phyloP scores from a whole-genome alignment of 2,329 filamentous ascomycete genomes.

The Fusarium keratoplasticum region DNA sequence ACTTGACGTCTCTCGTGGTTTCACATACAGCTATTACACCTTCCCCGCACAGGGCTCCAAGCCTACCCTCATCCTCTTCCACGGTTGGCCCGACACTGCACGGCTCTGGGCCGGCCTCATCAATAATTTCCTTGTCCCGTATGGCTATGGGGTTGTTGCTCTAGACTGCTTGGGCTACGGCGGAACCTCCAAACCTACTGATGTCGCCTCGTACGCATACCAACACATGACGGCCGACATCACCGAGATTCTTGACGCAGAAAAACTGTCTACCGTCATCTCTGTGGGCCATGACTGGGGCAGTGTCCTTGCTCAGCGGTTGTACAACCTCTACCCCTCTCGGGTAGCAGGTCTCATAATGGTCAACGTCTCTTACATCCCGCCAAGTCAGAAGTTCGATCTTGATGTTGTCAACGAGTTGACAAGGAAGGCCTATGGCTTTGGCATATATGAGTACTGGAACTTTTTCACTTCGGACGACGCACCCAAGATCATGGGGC shows the following conservation, averaged over 20 bases:
- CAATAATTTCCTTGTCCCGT: conserved; percentile 51
- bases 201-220: conserved; percentile 51
- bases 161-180: conserved; percentile 55
- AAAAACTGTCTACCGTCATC: conserved; percentile 51
- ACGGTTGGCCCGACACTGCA: conserved; percentile 63
- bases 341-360: conserved; percentile 56
- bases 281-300: conserved; percentile 65
- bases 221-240: conserved; percentile 52
- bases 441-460: conserved; percentile 57
- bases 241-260: conserved; percentile 54
- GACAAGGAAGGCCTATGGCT: conserved; percentile 50
- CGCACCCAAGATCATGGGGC: conserved; percentile 51
- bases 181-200: conserved; percentile 54
- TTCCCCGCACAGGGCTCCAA: conserved; percentile 40
- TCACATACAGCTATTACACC: conserved; percentile 57
- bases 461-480: conserved; percentile 56
- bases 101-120: conserved; percentile 57
- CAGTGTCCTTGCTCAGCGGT: conserved; percentile 51
- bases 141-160: conserved; percentile 52
- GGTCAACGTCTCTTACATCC: conserved; percentile 56
- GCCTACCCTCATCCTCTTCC: conserved; percentile 55
- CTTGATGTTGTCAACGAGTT: conserved; percentile 49
- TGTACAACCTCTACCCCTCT: conserved; percentile 55
- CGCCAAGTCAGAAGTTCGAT: conserved; percentile 50
- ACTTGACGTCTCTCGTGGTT: conserved; percentile 43